Evolutionary conservation across 106 monocot species (phyloP).

Genomic region (Platanthera zijinensis): DNA sequence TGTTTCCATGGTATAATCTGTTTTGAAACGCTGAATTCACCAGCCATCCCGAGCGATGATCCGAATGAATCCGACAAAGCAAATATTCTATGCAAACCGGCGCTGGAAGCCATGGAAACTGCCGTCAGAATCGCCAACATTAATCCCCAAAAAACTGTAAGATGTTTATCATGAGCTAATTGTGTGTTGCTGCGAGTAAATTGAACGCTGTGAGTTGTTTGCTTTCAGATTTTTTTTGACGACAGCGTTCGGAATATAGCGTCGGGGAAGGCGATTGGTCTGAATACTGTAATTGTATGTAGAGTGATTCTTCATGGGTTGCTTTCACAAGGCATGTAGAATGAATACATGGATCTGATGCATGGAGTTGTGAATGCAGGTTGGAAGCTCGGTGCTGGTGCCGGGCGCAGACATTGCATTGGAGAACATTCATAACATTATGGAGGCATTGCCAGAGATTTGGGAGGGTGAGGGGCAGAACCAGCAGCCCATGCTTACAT

Average conservation of each 20-base stretch:
- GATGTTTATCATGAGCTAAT: neutral
- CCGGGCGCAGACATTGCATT: slow-evolving; percentile 67
- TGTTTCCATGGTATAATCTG: slow-evolving; percentile 89
- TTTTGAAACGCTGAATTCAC: slow-evolving; percentile 79
- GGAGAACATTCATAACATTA: slow-evolving; percentile 79
- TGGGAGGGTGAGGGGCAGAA: slow-evolving; percentile 54
- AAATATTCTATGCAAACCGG: slow-evolving; percentile 65
- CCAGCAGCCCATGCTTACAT: no score
- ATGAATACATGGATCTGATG: neutral
- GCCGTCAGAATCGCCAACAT: slow-evolving; percentile 58
- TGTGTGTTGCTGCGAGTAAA: neutral
- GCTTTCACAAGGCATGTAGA: neutral
- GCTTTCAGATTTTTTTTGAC: slow-evolving; percentile 67
- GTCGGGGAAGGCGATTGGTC: slow-evolving; percentile 60
- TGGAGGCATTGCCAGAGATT: slow-evolving; percentile 76
- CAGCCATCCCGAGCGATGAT: slow-evolving; percentile 5
- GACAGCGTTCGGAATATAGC: slow-evolving; percentile 74
- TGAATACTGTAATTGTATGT: slow-evolving; percentile 70
- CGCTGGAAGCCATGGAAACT: slow-evolving; percentile 60
- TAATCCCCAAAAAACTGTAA: slow-evolving; percentile 68
- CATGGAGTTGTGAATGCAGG: slow-evolving; percentile 20
- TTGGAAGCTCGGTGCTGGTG: slow-evolving; percentile 54
- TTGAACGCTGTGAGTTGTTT: neutral
- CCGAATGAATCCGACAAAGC: neutral
- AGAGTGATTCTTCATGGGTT: neutral